Base-by-base conservation (phyloP, 257 asterid genomes). In the Henckelia pumila region DNA sequence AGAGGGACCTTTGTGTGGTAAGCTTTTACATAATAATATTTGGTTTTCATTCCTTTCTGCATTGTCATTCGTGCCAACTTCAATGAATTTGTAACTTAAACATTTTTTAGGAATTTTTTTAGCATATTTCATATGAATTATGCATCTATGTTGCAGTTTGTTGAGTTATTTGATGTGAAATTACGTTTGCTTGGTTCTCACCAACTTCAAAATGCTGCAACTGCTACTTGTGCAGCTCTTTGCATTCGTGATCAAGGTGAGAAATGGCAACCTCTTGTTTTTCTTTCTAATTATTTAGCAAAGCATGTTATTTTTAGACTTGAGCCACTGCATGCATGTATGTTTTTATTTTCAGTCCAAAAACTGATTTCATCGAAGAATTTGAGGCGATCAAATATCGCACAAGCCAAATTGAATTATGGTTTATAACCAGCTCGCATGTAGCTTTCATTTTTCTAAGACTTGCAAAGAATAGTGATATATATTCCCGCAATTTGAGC, bases 141-240 rank as follows among this genome's bases (percentile, higher is more conserved):
- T 8, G 52, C 19, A 49, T 49, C 52, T 67, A 47, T 58, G 2
- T 8, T 72, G 69, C 79, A 93, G 99, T 81, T 67, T 69, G 77
- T 86, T 63, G 91, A 85, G 79, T 63, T 93, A 78, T 70, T 76
- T 63, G 82, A 87, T 80, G 85, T 90, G 73, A 86, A 81, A 76
- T 26, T 93, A 58, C 80, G 75, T 63, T 77, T 93, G 86, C 87
- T 93, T 72, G 97, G 99, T 58, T 70, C 79, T 59, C 97, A 93
- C 86, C 99, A 93, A 80, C 94, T 93, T 70, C 90, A 76, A 75
- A 93, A 93, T 67, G 99, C 99, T 74, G 84, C 80, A 44, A 93
- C 96, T 1, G 99, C 99, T 70, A 80, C 89, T 59, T 88, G 94
- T 64, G 82, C 92, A 17, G 95, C 96, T 28, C 97, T 93, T 75